These are phyloP conservation scores for Candida tibetensis DNA, from an alignment of 805 yeast species.

Conservation along the genomic window DNA sequence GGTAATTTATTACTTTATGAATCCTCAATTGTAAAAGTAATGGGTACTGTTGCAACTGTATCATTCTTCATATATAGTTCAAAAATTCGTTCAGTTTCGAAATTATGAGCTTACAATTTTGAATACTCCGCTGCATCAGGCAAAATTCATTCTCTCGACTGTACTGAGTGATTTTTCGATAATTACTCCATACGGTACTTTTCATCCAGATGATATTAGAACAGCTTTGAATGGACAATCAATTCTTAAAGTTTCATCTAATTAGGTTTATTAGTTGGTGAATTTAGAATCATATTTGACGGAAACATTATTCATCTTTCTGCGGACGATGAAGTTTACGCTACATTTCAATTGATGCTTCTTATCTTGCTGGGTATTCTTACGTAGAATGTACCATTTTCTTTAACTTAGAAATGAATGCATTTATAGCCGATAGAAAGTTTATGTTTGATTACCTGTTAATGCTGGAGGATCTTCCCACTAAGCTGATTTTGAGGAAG, in stretches of 20 bases:
- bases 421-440: constrained; percentile 7
- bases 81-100: too few species aligned
- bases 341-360: constrained; percentile 13
- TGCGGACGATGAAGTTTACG: constrained; percentile 11
- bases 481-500: constrained; percentile 9
- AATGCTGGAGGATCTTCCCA: constrained; percentile 18
- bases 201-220: constrained; percentile 18
- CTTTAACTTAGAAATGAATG: too few species aligned
- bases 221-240: constrained; percentile 16
- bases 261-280: constrained; percentile 5
- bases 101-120: too few species aligned
- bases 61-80: too few species aligned
- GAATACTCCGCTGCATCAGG: too few species aligned
- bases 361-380: constrained; percentile 6
- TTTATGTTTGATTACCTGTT: constrained; percentile 16
- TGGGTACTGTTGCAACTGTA: too few species aligned
- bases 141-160: too few species aligned
- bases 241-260: constrained; percentile 12
- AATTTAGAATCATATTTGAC: constrained; percentile 15
- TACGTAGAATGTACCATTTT: constrained; percentile 11
- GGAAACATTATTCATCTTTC: constrained; percentile 6
- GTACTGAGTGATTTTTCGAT: too few species aligned
- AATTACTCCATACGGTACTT: too few species aligned
- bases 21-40: too few species aligned
- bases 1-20: too few species aligned